These are phyloP conservation scores for Lagenaria siceraria DNA, from an alignment of 306 rosid genomes.

Conservation along the genomic window DNA sequence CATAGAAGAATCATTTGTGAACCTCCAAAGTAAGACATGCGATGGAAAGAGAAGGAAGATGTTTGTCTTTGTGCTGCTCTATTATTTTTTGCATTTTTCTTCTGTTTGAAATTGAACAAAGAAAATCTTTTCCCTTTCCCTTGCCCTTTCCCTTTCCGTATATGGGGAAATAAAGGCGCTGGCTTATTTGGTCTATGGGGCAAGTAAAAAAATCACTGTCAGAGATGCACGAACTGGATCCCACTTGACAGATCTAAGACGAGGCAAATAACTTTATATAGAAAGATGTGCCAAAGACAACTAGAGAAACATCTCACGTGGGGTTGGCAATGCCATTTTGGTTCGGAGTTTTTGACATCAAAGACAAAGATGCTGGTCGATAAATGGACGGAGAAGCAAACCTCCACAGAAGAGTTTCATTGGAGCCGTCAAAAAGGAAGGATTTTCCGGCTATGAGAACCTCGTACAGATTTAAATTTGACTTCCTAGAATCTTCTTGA, in stretches of 20 bases:
- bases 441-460: not conserved
- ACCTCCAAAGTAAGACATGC: not conserved
- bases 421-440: not conserved
- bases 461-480: not conserved
- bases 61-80: not conserved
- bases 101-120: not conserved
- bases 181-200: not conserved
- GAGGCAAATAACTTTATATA: not conserved
- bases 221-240: not conserved
- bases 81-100: not conserved
- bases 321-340: not conserved
- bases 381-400: not conserved
- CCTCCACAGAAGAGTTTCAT: not conserved
- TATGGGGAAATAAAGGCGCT: not conserved
- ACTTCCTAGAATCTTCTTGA: not conserved
- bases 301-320: conserved; percentile 2
- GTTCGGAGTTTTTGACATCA: not conserved
- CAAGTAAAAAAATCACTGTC: not conserved
- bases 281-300: not conserved
- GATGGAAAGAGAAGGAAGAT: not conserved
- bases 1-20: not conserved
- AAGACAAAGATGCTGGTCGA: not conserved
- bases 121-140: not conserved
- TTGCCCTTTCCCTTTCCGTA: not conserved
- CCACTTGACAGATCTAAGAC: not conserved